Evolutionary conservation across 805 yeast genomes (phyloP).

Genomic region (Teunomyces gatunensis): DNA sequence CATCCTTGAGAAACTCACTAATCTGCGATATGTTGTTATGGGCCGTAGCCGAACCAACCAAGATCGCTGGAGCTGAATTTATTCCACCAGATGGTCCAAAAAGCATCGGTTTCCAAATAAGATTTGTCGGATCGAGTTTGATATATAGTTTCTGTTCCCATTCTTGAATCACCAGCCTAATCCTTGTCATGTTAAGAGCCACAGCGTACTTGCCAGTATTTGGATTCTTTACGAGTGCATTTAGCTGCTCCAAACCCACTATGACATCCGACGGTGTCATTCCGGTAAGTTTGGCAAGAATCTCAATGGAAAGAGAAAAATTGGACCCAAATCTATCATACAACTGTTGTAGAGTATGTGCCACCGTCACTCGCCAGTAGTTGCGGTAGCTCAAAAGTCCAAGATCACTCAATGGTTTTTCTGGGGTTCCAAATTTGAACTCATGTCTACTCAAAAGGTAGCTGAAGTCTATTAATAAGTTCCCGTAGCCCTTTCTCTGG

Average conservation of each 20-base stretch:
- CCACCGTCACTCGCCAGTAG: conserved; percentile 75
- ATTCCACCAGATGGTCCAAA: conserved; percentile 86
- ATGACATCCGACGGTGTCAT: conserved; percentile 85
- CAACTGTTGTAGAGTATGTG: conserved; percentile 42
- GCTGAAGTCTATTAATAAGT: conserved; percentile 83
- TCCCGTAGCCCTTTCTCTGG: conserved; percentile 89
- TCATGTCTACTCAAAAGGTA: conserved; percentile 76
- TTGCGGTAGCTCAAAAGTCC: conserved; percentile 83
- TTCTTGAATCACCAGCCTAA: conserved; percentile 41
- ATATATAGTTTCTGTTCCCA: conserved; percentile 59
- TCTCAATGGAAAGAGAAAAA: conserved; percentile 50
- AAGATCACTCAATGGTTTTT: conserved; percentile 85
- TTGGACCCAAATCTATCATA: conserved; percentile 10
- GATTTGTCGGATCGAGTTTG: conserved; percentile 47
- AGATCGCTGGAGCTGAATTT: conserved; percentile 53
- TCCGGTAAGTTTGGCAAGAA: conserved; percentile 69
- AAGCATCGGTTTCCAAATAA: conserved; percentile 82
- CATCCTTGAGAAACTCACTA: conserved; percentile 63
- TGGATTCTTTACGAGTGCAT: conserved; percentile 53
- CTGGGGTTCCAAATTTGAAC: conserved; percentile 86
- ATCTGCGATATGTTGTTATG: conserved; percentile 54
- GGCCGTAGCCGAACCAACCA: conserved; percentile 19
- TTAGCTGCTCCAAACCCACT: conserved; percentile 77
- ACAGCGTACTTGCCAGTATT: conserved; percentile 49
- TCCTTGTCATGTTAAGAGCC: conserved; percentile 43